Conservation (phyloP, 2,329 filamentous ascomycete genomes). For the Thelonectria blattea region DNA sequence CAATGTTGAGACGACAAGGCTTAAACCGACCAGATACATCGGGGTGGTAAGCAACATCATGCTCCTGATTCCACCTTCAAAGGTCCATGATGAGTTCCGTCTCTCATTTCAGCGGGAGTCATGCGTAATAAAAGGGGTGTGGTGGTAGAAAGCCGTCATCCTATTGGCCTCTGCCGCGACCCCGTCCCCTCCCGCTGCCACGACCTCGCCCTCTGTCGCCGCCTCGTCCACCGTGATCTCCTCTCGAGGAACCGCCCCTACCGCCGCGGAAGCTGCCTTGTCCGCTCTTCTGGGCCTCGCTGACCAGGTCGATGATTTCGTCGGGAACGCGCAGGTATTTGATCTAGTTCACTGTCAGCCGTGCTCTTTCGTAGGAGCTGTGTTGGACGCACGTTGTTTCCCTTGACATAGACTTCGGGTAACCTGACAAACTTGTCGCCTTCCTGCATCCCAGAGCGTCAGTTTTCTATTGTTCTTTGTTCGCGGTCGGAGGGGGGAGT, state of each 20-base stretch:
- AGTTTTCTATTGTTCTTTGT: slow-evolving; percentile 24
- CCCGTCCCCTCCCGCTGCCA: slow-evolving; percentile 48
- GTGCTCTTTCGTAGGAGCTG: background rate
- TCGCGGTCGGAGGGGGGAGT: background rate
- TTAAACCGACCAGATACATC: too few relatives aligned
- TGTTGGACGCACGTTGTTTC: slow-evolving; percentile 82
- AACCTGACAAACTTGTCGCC: slow-evolving; percentile 92
- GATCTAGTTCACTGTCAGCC: slow-evolving; percentile 66
- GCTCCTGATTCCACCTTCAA: too few relatives aligned
- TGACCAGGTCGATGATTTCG: slow-evolving; percentile 93
- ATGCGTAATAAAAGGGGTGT: too few relatives aligned
- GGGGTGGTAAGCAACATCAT: too few relatives aligned
- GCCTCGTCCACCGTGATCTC: slow-evolving; percentile 63
- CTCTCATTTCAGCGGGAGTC: background rate
- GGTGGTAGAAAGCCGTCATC: background rate
- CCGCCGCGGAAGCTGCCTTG: slow-evolving; percentile 68
- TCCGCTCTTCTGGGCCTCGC: slow-evolving; percentile 85
- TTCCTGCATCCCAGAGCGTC: slow-evolving; percentile 61
- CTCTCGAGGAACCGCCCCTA: slow-evolving; percentile 63
- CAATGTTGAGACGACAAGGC: too few relatives aligned
- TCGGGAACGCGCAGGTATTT: slow-evolving; percentile 97
- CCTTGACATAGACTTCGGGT: slow-evolving; percentile 93
- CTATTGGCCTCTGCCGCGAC: slow-evolving; percentile 45
- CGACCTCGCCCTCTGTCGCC: slow-evolving; percentile 51
- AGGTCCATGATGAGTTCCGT: background rate